Base-by-base conservation (phyloP, 352 stramenopile genomes). In the Globisporangium yorkense region DNA sequence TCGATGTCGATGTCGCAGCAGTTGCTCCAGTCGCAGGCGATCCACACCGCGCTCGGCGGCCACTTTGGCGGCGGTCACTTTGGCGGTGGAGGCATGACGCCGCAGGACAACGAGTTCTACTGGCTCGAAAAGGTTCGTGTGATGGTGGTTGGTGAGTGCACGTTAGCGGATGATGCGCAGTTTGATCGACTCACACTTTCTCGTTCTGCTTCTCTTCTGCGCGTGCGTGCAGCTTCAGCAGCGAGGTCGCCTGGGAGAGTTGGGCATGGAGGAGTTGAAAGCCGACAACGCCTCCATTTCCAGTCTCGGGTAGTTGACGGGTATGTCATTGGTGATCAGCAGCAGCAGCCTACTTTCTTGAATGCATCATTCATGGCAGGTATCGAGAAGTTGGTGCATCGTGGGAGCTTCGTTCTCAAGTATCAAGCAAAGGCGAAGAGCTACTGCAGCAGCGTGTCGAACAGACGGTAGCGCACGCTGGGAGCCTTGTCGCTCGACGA, bases 91-190 rank as follows among this genome's bases (percentile, higher is more conserved):
- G 67, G 65, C 6, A 70, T 85, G 61, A 67, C 74, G 9, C 20
- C 61, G 9, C 81, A 92, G 61, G 80, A 90, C 52, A 95, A 87
- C 49, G 79, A 95, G 62, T 95, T 93, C 44, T 95, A 95, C 59
- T 95, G 85, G 85, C 67, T 95, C 35, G 81, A 95, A 56, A 95
- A 93, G 80, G 84, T 94, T 57, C 9, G 62, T 40, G 21, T 24
- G 9, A n/a, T 18, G 4, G 6, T 44, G 21, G 45, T 9, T 59
- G 27, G 13, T 2, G 18, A 33, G 27, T 3, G 12, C 51, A 21
- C 2, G 18, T 20, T n/a, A 2, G 10, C 44, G n/a, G 53, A n/a
- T 24, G 33, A 44, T 31, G 47, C 33, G 33, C 8, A 9, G 16
- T 21, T n/a, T 12, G 13, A 8, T 46, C 18, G 5, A 9, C 40